Percentiles rank a stretch among this genome's conserved stretches.
Evolutionary conservation across 176 grass and related monocot species (phyloP).

Genomic region (Aegilops sharonensis): DNA sequence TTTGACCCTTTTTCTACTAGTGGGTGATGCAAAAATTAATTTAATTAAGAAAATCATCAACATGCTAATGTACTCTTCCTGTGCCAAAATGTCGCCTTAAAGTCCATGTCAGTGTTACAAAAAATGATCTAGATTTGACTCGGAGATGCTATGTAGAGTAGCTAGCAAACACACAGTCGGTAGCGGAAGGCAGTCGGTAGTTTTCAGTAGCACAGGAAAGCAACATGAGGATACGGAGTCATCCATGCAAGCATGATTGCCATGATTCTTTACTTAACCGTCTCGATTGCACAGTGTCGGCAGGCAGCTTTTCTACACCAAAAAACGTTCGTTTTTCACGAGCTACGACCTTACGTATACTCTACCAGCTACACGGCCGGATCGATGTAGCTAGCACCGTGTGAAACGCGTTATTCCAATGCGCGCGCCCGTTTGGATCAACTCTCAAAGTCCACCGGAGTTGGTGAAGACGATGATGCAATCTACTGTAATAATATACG

Average conservation of each 20-base stretch:
- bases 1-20: too few species aligned
- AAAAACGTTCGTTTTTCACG: background rate
- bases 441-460: slow-evolving; percentile 5
- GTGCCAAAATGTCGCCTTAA: too few species aligned
- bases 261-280: background rate
- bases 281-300: background rate
- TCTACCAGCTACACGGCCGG: background rate
- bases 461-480: slow-evolving; percentile 6
- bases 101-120: background rate
- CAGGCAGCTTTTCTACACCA: background rate
- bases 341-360: background rate
- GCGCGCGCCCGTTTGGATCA: background rate
- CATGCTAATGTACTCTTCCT: too few species aligned
- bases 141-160: too few species aligned
- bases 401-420: background rate
- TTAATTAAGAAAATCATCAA: too few species aligned
- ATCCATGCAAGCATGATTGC: background rate
- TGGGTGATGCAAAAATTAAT: background rate
- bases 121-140: background rate
- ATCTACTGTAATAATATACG: background rate
- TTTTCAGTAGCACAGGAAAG: background rate
- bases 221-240: background rate
- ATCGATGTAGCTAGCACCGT: background rate
- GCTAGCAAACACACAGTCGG: background rate
- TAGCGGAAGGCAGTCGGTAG: background rate